Conservation (phyloP, 164 flowering plant species). For the Malania oleifera region DNA sequence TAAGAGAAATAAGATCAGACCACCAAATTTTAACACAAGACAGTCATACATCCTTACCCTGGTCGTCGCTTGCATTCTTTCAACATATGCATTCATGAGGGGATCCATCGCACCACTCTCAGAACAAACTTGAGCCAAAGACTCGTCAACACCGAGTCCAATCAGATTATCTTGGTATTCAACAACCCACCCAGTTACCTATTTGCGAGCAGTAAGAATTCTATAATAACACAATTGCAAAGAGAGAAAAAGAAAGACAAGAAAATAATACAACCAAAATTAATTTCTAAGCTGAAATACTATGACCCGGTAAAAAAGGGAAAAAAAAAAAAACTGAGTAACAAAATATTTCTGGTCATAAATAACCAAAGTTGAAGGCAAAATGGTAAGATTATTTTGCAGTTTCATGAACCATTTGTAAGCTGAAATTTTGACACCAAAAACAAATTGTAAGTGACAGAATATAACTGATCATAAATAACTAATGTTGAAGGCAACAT, state of each 20-base stretch:
- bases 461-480: too few species aligned
- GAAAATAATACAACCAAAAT: neutral
- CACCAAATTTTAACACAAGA: neutral
- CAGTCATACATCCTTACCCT: constrained; percentile 36
- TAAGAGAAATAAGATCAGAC: neutral
- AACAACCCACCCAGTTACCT: constrained; percentile 99
- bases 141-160: constrained; percentile 95
- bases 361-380: too few species aligned
- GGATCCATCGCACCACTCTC: constrained; percentile 99
- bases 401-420: too few species aligned
- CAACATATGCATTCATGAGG: constrained; percentile 96
- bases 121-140: constrained; percentile 98
- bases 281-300: too few species aligned
- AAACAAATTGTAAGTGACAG: too few species aligned
- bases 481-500: too few species aligned
- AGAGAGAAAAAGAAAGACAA: neutral
- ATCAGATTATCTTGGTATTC: constrained; percentile 94
- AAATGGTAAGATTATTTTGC: too few species aligned
- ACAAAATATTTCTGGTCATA: too few species aligned
- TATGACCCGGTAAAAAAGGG: too few species aligned
- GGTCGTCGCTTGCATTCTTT: constrained; percentile 98
- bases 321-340: too few species aligned
- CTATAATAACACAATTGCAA: neutral
- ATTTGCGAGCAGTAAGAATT: constrained; percentile 12
- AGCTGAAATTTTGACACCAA: too few species aligned